Base-by-base conservation (phyloP, 768 basidiomycete species). In the Mycena alexandri region DNA sequence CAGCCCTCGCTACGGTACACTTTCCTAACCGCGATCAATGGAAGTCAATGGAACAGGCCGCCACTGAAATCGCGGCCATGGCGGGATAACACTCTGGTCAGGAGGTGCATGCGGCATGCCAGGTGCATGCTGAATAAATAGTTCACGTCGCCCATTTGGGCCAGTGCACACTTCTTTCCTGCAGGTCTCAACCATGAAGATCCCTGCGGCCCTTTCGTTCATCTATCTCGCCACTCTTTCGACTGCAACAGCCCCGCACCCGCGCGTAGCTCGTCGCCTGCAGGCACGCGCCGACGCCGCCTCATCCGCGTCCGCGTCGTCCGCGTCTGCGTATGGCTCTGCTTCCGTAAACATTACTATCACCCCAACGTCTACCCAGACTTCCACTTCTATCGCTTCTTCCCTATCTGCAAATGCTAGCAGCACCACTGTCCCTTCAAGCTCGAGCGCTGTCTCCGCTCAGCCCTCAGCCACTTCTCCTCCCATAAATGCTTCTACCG, bases 401-500 rank as follows among this genome's bases (percentile, higher is more conserved):
- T 29, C 29, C 29, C 16, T n/a, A 25, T 36, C 33, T 51, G 38
- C 54, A 21, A 63, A 22, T 47, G 54, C 55, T 22, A 57, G 51
- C 53, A 5, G 29, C 6, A 62, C 22, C 34, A 48, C 12, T 21
- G 9, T 55, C 22, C 13, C 43, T 24, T 43, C 62, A 38, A 53
- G 34, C 36, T 36, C 19, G 34, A 53, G n/a, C 47, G 11, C 46
- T 22, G n/a, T 22, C 21, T 64, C 68, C 9, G 41, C 61, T 0
- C 63, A 56, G 43, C 59, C 63, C 14, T 46, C 53, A 1, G 41
- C 65, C 19, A 36, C 56, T 2, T 52, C 61, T n/a, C 21, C 62
- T 11, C 50, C 64, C 6, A 47, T 73, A 9, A 71, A 68, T 44
- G 62, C 75, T 22, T 21, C 70, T 29, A 73, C 73, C 0, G 66